Evolutionary conservation across 129 eudicot genomes (phyloP), one percentile per base, ranked within the genome.

Genomic region (Kitagawia praeruptora): DNA sequence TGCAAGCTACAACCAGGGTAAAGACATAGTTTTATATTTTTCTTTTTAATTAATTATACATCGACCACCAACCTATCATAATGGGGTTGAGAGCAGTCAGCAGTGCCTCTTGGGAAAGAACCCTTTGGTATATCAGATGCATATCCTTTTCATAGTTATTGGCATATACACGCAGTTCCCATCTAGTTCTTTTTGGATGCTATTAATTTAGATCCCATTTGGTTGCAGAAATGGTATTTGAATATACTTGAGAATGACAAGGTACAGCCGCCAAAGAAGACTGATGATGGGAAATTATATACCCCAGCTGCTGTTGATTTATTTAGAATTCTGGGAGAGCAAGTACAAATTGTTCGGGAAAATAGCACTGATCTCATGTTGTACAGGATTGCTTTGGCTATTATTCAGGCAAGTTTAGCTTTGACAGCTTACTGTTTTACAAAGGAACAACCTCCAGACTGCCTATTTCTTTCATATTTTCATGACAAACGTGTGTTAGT

Each of bases 251-350:
- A 92, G 82, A 96, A 96, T 88, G 99, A 95, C 80, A 95, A 90
- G 86, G 89, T 85, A 54, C 97, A 95, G 74, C 96, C 97, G 70
- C 99, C 99, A 40, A 95, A 95, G 83, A 85, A 87, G 84, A 92
- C 96, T 8, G 99, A 95, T 7, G 99, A 95, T 8, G 99, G 99
- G 54, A 95, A 95, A 84, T 89, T 95, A 31, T 95, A 95, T 81
- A 92, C 99, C 11, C 99, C 99, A 38, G 97, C 96, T 83, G 97
- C 99, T 80, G 97, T 95, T 84, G 99, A 95, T 79, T 90, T 95
- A 77, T 95, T 92, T 77, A 88, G 99, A 79, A 95, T 95, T 70
- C 95, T 95, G 56, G 97, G 94, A 53, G 99, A 95, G 83, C 99
- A 95, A 87, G 97, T 95, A 47, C 96, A 95, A 83, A 92, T 86